Percentiles rank a stretch among this genome's conserved stretches.
These are phyloP conservation scores for Potentilla sterilis DNA, from an alignment of 306 rosid genomes.

Conservation along the genomic window DNA sequence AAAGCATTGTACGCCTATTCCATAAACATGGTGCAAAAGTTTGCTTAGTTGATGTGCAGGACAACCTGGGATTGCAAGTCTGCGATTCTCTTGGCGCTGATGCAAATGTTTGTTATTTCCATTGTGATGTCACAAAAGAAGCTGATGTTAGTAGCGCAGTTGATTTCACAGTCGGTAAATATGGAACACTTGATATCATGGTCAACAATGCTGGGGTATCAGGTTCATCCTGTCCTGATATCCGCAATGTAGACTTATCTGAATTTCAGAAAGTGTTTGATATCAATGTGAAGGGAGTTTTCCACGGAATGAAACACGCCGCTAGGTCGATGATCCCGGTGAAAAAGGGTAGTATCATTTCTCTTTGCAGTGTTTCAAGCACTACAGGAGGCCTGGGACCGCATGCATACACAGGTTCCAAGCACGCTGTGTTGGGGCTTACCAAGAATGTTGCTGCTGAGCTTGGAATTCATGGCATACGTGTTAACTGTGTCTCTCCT, in stretches of 20 bases:
- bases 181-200: conserved; percentile 75
- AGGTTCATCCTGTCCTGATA: conserved; percentile 67
- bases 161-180: conserved; percentile 47
- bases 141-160: conserved; percentile 57
- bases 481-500: conserved; percentile 63
- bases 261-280: conserved; percentile 78
- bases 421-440: conserved; percentile 76
- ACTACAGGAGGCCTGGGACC: conserved; percentile 52
- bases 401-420: conserved; percentile 74
- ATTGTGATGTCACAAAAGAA: conserved; percentile 68
- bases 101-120: conserved; percentile 36
- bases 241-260: conserved; percentile 49
- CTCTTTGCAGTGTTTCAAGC: conserved; percentile 56
- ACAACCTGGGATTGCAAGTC: conserved; percentile 54
- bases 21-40: conserved; percentile 77
- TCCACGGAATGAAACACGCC: conserved; percentile 82
- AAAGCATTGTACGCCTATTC: conserved; percentile 68
- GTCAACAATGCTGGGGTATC: conserved; percentile 84
- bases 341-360: conserved; percentile 75
- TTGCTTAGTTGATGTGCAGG: conserved; percentile 73
- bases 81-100: conserved; percentile 44
- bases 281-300: conserved; percentile 73
- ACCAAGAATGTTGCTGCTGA: conserved; percentile 83
- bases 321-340: conserved; percentile 63
- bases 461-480: conserved; percentile 58